Evolutionary conservation across 257 asterid genomes (phyloP).

Genomic region (Parsonsia alboflavescens): DNA sequence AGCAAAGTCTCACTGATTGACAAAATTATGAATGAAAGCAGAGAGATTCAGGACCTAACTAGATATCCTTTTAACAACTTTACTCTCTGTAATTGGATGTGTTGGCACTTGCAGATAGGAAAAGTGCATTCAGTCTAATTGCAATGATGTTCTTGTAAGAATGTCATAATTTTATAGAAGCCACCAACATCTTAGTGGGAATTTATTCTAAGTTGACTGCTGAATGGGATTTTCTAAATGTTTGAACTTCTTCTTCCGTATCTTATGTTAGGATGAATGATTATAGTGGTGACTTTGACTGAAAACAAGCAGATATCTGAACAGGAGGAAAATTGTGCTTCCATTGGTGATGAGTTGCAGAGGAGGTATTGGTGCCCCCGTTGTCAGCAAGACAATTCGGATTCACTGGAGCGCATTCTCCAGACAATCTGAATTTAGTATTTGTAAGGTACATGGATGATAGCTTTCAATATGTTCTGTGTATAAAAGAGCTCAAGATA

Average conservation of each 20-base stretch:
- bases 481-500: neutral
- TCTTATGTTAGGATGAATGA: slow-evolving; percentile 1
- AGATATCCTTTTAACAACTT: slow-evolving; percentile 56
- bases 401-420: slow-evolving; percentile 41
- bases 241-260: neutral
- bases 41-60: slow-evolving; percentile 63
- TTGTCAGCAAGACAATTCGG: slow-evolving; percentile 68
- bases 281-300: slow-evolving; percentile 43
- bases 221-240: neutral
- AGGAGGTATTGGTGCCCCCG: slow-evolving; percentile 53
- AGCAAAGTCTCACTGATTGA: slow-evolving; percentile 47
- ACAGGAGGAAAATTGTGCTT: slow-evolving; percentile 52
- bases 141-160: too few species aligned
- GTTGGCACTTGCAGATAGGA: neutral
- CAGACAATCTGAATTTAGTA: slow-evolving; percentile 33
- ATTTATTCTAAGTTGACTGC: neutral
- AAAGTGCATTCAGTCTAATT: neutral
- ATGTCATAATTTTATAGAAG: too few species aligned
- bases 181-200: neutral
- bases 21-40: slow-evolving; percentile 47
- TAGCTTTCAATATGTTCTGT: neutral
- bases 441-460: slow-evolving; percentile 29
- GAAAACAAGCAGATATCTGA: slow-evolving; percentile 62
- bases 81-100: neutral
- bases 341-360: slow-evolving; percentile 69